Percentiles rank a stretch among this genome's conserved stretches.
phyloP scores from a whole-genome alignment of 768 basidiomycete species.

The Lentinula sp. region DNA sequence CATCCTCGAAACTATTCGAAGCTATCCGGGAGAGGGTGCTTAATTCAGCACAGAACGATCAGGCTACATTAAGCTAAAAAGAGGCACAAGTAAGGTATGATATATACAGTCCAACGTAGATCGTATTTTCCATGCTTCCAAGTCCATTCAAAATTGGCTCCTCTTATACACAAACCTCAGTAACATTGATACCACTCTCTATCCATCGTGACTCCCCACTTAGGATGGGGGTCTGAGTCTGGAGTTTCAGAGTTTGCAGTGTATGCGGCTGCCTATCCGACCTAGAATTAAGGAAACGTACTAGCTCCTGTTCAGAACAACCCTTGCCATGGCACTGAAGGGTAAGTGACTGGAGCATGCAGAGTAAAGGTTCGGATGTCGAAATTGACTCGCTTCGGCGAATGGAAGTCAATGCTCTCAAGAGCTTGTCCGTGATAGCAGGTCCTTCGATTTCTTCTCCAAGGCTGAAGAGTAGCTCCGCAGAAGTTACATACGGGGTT shows the following conservation, averaged over 20 bases:
- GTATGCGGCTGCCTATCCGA: neutral
- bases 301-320: slow-evolving; percentile 18
- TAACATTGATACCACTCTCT: neutral
- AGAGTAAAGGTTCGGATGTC: slow-evolving; percentile 11
- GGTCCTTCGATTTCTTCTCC: slow-evolving; percentile 26
- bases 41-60: neutral
- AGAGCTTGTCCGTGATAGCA: slow-evolving; percentile 26
- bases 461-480: slow-evolving; percentile 30
- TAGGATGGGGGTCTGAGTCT: slow-evolving; percentile 16
- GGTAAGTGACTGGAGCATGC: slow-evolving; percentile 18
- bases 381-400: too few species aligned
- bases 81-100: too few species aligned
- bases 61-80: too few species aligned
- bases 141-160: neutral
- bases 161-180: neutral
- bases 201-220: neutral
- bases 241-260: slow-evolving; percentile 21
- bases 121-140: too few species aligned
- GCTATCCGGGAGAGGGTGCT: slow-evolving; percentile 34
- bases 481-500: slow-evolving; percentile 20
- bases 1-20: slow-evolving; percentile 64
- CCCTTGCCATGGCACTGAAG: slow-evolving; percentile 29
- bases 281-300: slow-evolving; percentile 28
- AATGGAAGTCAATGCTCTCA: slow-evolving; percentile 15
- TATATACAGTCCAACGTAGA: too few species aligned